Evolutionary conservation across 805 yeast genomes (phyloP).

Genomic region (Vanderwaltozyma polyspora): DNA sequence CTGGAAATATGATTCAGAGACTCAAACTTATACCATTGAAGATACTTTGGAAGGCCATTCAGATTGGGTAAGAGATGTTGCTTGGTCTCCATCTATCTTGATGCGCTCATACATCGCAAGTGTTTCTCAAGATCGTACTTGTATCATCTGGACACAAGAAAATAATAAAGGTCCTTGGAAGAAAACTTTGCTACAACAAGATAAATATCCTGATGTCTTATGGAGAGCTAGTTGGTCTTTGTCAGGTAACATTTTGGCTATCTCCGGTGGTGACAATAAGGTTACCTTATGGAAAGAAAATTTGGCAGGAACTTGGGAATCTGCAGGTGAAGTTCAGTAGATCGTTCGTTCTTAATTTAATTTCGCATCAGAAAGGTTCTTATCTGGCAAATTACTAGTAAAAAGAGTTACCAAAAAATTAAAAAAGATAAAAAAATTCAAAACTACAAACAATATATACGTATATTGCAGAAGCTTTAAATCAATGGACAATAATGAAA

Average conservation of each 20-base stretch:
- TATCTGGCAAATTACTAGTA: no score
- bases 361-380: no score
- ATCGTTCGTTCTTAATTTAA: no score
- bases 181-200: slow-evolving; percentile 59
- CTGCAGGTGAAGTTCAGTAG: slow-evolving; percentile 89
- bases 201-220: slow-evolving; percentile 89
- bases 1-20: slow-evolving; percentile 58
- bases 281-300: slow-evolving; percentile 96
- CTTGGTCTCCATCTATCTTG: slow-evolving; percentile 91
- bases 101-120: slow-evolving; percentile 85
- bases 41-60: slow-evolving; percentile 77
- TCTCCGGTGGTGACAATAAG: slow-evolving; percentile 92
- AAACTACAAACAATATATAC: no score
- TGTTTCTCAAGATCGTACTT: slow-evolving; percentile 93
- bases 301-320: slow-evolving; percentile 87
- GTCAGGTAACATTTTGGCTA: slow-evolving; percentile 90
- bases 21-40: slow-evolving; percentile 57
- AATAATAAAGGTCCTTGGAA: slow-evolving; percentile 61
- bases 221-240: slow-evolving; percentile 98
- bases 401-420: no score
- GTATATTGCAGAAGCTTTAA: no score
- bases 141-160: slow-evolving; percentile 89
- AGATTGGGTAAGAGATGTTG: slow-evolving; percentile 98
- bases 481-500: no score
- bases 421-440: no score